A percentile compares a stretch with the other conserved stretches of the same genome.
Evolutionary conservation across 371 early-diverging fungal species (phyloP).

Genomic region (Smittium culicis): DNA sequence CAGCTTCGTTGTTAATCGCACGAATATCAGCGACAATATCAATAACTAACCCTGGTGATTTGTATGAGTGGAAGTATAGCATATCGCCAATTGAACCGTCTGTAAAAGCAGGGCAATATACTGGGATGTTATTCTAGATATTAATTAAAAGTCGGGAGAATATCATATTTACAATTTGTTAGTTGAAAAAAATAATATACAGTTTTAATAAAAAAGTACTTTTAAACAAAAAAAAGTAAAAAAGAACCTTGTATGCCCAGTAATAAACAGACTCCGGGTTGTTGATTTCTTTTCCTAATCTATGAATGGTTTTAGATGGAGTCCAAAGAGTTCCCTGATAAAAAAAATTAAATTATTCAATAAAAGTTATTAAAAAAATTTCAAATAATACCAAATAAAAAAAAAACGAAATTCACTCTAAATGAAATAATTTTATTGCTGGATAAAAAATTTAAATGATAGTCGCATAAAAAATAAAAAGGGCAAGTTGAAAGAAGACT

Average conservation of each 20-base stretch:
- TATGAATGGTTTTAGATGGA: conserved; percentile 81
- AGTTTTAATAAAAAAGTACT: too few species aligned
- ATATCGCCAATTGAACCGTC: conserved; percentile 99
- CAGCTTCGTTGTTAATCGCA: conserved; percentile 84
- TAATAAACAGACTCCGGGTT: conserved; percentile 89
- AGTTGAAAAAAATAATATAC: too few species aligned
- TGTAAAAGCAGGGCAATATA: conserved; percentile 97
- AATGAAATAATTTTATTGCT: too few species aligned
- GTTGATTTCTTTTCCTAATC: conserved; percentile 93
- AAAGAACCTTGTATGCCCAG: conserved; percentile 74
- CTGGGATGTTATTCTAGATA: conserved; percentile 80
- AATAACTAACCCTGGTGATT: conserved; percentile 81
- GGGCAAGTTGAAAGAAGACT: too few species aligned
- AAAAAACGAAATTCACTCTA: too few species aligned
- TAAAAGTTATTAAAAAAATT: too few species aligned
- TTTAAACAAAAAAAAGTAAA: too few species aligned
- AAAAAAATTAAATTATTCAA: too few species aligned
- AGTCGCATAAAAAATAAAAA: too few species aligned
- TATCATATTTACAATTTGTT: too few species aligned
- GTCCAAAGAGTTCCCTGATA: conserved; percentile 78
- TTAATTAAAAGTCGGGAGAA: conserved; percentile 26
- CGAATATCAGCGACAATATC: conserved; percentile 95
- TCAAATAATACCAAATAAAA: too few species aligned
- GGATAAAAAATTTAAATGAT: too few species aligned
- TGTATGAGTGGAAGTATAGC: conserved; percentile 95